Evolutionary conservation across 208 protist genomes (phyloP).

Genomic region (Acanthamoeba lenticulata): DNA sequence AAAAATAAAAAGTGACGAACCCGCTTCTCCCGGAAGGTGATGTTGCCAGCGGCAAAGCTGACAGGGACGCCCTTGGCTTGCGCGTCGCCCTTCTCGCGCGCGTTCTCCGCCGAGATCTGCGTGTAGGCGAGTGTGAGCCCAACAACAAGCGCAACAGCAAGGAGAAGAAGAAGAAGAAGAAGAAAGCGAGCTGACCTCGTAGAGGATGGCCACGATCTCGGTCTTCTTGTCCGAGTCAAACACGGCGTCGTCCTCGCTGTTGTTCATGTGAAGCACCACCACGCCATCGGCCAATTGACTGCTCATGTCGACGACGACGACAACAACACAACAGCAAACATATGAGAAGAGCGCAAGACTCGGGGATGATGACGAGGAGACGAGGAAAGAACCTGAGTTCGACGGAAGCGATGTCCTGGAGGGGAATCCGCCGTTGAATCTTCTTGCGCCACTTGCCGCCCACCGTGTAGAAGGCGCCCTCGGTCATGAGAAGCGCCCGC

Average conservation of each 20-base stretch:
- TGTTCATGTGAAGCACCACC: constrained; percentile 46
- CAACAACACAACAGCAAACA: not conserved
- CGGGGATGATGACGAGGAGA: not conserved
- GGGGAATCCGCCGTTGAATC: not conserved
- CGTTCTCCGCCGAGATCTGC: constrained; percentile 36
- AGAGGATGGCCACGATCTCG: constrained; percentile 81
- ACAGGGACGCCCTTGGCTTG: constrained; percentile 58
- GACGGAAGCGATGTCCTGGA: constrained; percentile 62
- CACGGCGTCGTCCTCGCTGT: constrained; percentile 36
- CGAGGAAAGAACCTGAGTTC: constrained; percentile 22
- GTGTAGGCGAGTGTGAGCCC: not conserved
- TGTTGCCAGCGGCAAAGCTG: constrained; percentile 3
- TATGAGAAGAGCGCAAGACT: too few relatives aligned
- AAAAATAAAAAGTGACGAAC: not conserved
- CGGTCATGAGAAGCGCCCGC: constrained; percentile 79
- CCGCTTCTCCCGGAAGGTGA: constrained; percentile 28
- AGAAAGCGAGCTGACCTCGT: constrained; percentile 7
- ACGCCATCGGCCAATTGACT: constrained; percentile 50
- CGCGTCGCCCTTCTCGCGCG: constrained; percentile 24
- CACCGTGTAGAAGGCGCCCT: constrained; percentile 80
- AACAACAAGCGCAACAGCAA: not conserved
- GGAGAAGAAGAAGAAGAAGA: too few relatives aligned
- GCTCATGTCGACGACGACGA: not conserved
- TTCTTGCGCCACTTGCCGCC: constrained; percentile 62
- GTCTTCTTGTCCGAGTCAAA: constrained; percentile 86